These are phyloP conservation scores for Sclerotinia glacialis DNA, from an alignment of 2,329 filamentous ascomycete genomes.

Conservation along the genomic window DNA sequence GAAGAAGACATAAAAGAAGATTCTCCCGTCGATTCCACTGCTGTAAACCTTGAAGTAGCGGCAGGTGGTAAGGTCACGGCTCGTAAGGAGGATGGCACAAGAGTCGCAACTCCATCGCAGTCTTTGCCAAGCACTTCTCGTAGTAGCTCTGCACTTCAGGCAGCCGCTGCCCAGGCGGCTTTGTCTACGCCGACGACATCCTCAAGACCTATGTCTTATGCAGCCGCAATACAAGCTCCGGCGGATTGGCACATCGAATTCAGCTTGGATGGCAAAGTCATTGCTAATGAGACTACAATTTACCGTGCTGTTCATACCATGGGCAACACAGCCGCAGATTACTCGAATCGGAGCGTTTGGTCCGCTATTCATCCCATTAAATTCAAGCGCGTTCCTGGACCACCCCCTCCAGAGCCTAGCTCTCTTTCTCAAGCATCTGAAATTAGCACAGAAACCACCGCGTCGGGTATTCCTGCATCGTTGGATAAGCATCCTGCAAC, in stretches of 20 bases:
- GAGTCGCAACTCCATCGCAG: constrained; percentile 78
- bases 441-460: constrained; percentile 50
- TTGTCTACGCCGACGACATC: constrained; percentile 48
- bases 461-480: constrained; percentile 69
- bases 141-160: constrained; percentile 43
- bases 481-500: constrained; percentile 81
- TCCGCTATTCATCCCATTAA: constrained; percentile 87
- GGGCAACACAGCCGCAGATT: constrained; percentile 60
- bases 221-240: constrained; percentile 77
- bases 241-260: constrained; percentile 99
- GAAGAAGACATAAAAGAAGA: constrained; percentile 79
- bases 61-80: constrained; percentile 85
- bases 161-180: constrained; percentile 38
- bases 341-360: constrained; percentile 77
- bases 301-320: constrained; percentile 80
- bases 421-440: constrained; percentile 56
- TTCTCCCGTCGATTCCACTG: constrained; percentile 73
- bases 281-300: constrained; percentile 90
- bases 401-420: constrained; percentile 69
- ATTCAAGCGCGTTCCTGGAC: constrained; percentile 81
- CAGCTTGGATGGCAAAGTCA: constrained; percentile 76
- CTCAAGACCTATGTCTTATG: constrained; percentile 73
- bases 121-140: constrained; percentile 47
- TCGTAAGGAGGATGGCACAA: constrained; percentile 85
- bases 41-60: constrained; percentile 87